Percentiles rank a stretch among this genome's conserved stretches.
phyloP scores from a whole-genome alignment of 2,329 filamentous ascomycete genomes.

The Alternaria postmessia region DNA sequence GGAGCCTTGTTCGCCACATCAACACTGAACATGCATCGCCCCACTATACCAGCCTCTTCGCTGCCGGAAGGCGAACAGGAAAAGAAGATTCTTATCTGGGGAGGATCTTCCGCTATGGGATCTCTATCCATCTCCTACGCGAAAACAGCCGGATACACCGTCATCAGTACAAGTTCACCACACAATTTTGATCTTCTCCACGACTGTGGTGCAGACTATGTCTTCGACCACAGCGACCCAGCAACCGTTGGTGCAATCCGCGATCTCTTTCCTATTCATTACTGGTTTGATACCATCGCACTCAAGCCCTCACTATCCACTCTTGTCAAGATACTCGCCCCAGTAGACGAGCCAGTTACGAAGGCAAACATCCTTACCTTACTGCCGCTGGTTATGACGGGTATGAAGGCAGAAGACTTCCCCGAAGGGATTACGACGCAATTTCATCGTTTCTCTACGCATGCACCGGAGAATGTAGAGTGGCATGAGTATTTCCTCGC shows the following conservation, averaged over 20 bases:
- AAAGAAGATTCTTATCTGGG: slow-evolving; percentile 55
- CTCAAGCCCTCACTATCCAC: slow-evolving; percentile 28
- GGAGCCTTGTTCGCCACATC: slow-evolving; percentile 26
- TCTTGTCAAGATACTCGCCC: slow-evolving; percentile 32
- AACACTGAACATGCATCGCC: slow-evolving; percentile 23
- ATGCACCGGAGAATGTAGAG: slow-evolving; percentile 29
- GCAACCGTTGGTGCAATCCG: slow-evolving; percentile 50
- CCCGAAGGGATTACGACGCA: slow-evolving; percentile 29
- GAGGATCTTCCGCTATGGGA: slow-evolving; percentile 54
- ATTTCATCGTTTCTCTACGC: slow-evolving; percentile 31
- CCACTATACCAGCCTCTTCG: slow-evolving; percentile 11
- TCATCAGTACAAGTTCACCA: slow-evolving; percentile 31
- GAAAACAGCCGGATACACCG: slow-evolving; percentile 34
- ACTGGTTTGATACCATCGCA: slow-evolving; percentile 56
- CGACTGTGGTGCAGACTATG: slow-evolving; percentile 25
- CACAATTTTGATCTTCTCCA: slow-evolving; percentile 30
- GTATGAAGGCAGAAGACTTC: slow-evolving; percentile 18
- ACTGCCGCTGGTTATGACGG: slow-evolving; percentile 22
- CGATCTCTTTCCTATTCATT: slow-evolving; percentile 42
- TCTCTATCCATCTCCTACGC: slow-evolving; percentile 39
- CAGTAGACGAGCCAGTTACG: slow-evolving; percentile 27
- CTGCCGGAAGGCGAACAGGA: slow-evolving; percentile 26
- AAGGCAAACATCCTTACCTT: slow-evolving; percentile 33
- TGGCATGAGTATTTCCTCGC: slow-evolving; percentile 29
- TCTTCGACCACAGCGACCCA: slow-evolving; percentile 52